These are phyloP conservation scores for Fraxinus floribunda DNA, from an alignment of 305 asterid genomes.

Conservation along the genomic window DNA sequence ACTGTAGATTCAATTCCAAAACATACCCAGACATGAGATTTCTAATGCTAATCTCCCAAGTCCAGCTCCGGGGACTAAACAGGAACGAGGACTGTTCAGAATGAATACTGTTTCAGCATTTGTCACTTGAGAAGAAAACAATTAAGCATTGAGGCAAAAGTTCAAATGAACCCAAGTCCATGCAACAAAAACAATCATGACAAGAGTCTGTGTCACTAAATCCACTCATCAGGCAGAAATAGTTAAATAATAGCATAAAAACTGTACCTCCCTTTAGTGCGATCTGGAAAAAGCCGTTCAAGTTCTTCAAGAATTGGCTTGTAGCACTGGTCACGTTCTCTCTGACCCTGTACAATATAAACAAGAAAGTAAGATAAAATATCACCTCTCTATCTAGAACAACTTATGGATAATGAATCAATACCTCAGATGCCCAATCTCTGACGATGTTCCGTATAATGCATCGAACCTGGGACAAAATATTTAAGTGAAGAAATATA, in stretches of 20 bases:
- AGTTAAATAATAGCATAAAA: constrained; percentile 9
- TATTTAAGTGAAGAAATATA: constrained; percentile 14
- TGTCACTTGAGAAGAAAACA: constrained; percentile 21
- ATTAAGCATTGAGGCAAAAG: constrained; percentile 12
- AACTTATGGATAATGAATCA: constrained; percentile 20
- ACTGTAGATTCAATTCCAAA: constrained; percentile 11
- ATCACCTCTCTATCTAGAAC: constrained; percentile 1
- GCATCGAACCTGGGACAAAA: constrained; percentile 73
- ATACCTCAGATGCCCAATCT: constrained; percentile 97
- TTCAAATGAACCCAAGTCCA: constrained; percentile 7
- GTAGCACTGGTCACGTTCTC: constrained; percentile 89
- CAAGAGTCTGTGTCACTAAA: constrained; percentile 11
- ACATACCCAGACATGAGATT: constrained; percentile 82
- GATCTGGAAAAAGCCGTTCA: constrained; percentile 63
- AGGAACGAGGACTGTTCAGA: constrained; percentile 72
- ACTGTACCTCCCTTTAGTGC: constrained; percentile 54
- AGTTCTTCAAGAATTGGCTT: constrained; percentile 88
- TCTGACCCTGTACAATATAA: constrained; percentile 64
- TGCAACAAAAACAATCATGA: neutral
- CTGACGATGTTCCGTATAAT: constrained; percentile 90
- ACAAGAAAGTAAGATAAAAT: constrained; percentile 6
- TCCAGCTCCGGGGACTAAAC: constrained; percentile 99
- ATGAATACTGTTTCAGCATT: constrained; percentile 32
- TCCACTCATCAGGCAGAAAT: constrained; percentile 6
- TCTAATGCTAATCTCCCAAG: constrained; percentile 96